phyloP scores from a whole-genome alignment of 257 asterid species.

The Marsdenia floribunda region DNA sequence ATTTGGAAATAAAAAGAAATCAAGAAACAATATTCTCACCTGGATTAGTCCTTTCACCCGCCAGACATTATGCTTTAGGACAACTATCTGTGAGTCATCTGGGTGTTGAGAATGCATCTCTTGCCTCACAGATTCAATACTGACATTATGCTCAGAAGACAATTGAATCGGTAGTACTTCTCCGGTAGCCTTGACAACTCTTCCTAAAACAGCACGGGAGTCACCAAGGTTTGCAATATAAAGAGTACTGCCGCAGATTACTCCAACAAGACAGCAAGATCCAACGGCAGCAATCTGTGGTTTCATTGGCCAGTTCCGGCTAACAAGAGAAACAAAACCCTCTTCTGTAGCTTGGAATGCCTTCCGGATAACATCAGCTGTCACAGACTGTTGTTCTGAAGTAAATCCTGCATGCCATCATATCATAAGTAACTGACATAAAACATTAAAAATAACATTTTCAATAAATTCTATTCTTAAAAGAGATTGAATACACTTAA shows the following conservation, averaged over 20 bases:
- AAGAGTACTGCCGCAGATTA: slow-evolving; percentile 53
- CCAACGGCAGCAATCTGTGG: slow-evolving; percentile 75
- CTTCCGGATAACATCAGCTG: slow-evolving; percentile 54
- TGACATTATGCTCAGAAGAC: slow-evolving; percentile 62
- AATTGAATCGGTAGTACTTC: slow-evolving; percentile 58
- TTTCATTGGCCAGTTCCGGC: slow-evolving; percentile 46
- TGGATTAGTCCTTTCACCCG: slow-evolving; percentile 74
- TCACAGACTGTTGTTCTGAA: slow-evolving; percentile 55
- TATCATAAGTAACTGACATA: slow-evolving; percentile 1
- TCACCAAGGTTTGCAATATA: slow-evolving; percentile 65
- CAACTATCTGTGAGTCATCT: slow-evolving; percentile 63
- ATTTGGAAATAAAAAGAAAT: background rate
- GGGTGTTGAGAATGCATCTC: slow-evolving; percentile 60
- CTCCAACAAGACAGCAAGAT: slow-evolving; percentile 67
- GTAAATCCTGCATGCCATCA: slow-evolving; percentile 36
- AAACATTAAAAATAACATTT: background rate
- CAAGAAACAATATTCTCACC: slow-evolving; percentile 21
- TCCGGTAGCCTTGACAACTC: slow-evolving; percentile 59
- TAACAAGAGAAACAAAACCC: slow-evolving; percentile 51
- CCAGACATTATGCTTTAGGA: slow-evolving; percentile 71
- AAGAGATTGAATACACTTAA: background rate
- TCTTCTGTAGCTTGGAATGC: slow-evolving; percentile 72
- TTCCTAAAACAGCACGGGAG: slow-evolving; percentile 66
- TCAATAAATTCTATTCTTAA: background rate
- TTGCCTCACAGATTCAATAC: slow-evolving; percentile 58